Evolutionary conservation across 352 stramenopile species (phyloP).

Genomic region (Peronospora tabacina): DNA sequence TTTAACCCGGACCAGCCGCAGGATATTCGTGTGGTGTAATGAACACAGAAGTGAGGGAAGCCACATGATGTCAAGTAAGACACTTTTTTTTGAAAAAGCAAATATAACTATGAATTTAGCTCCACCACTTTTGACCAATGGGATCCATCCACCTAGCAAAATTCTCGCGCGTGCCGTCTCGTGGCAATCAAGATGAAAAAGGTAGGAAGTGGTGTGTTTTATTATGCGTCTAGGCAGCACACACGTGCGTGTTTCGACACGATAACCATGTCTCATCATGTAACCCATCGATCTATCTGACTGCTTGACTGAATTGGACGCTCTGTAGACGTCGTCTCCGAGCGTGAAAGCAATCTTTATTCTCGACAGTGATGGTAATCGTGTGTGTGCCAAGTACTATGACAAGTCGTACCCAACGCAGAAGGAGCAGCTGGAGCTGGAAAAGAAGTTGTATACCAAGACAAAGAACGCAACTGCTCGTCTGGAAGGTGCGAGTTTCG

Average conservation of each 20-base stretch:
- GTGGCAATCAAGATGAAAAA: conserved; percentile 42
- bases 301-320: conserved; percentile 3
- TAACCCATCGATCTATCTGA: neutral
- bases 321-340: conserved; percentile 47
- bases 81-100: conserved; percentile 22
- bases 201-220: conserved; percentile 29
- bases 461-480: conserved; percentile 85
- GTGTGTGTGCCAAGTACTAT: conserved; percentile 90
- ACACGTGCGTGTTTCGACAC: neutral
- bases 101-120: neutral
- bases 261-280: neutral
- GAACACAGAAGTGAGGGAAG: neutral
- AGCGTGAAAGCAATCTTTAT: conserved; percentile 87
- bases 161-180: neutral
- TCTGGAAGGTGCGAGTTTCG: conserved; percentile 50
- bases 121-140: conserved; percentile 42
- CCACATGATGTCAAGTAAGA: neutral
- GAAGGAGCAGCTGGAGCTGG: conserved; percentile 81
- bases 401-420: conserved; percentile 81
- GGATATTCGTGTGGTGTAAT: conserved; percentile 38
- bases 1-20: conserved; percentile 41
- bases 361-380: conserved; percentile 82
- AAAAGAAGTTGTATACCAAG: conserved; percentile 88
- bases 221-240: neutral
- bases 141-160: conserved; percentile 37